These are phyloP conservation scores for Goffeauzyma gilvescens DNA, from an alignment of 768 basidiomycete species.

Conservation along the genomic window DNA sequence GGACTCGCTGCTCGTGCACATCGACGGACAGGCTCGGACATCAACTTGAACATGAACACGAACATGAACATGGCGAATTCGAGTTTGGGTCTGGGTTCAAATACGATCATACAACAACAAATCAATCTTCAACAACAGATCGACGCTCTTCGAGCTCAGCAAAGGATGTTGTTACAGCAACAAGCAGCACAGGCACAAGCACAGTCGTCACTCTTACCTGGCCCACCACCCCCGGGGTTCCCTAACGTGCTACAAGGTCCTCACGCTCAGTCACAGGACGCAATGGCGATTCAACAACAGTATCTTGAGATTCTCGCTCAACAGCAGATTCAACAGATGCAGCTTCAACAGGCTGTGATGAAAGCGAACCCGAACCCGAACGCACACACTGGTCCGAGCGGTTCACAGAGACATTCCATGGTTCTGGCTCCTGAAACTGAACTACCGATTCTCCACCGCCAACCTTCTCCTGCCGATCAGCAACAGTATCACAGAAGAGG, in stretches of 20 bases:
- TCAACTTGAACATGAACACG: too few relatives aligned
- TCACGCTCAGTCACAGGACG: background rate
- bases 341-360: conserved; percentile 1
- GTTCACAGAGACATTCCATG: background rate
- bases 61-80: conserved; percentile 83
- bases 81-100: too few relatives aligned
- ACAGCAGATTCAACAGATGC: conserved; percentile 4
- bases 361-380: conserved; percentile 1
- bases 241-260: too few relatives aligned
- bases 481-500: too few relatives aligned
- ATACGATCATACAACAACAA: conserved; percentile 33
- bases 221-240: too few relatives aligned
- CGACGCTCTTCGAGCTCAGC: conserved; percentile 31
- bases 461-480: background rate
- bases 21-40: conserved; percentile 41
- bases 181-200: conserved; percentile 5
- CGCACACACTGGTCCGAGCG: background rate
- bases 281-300: background rate
- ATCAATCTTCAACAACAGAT: conserved; percentile 31
- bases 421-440: too few relatives aligned
- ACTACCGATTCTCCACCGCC: conserved; percentile 1
- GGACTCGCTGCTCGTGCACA: conserved; percentile 31
- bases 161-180: conserved; percentile 28
- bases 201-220: too few relatives aligned
- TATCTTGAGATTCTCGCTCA: too few relatives aligned